Percentiles rank a stretch among this genome's conserved stretches.
Evolutionary conservation across 768 basidiomycete species (phyloP).

Genomic region (Pleurotus citrinopileatus): DNA sequence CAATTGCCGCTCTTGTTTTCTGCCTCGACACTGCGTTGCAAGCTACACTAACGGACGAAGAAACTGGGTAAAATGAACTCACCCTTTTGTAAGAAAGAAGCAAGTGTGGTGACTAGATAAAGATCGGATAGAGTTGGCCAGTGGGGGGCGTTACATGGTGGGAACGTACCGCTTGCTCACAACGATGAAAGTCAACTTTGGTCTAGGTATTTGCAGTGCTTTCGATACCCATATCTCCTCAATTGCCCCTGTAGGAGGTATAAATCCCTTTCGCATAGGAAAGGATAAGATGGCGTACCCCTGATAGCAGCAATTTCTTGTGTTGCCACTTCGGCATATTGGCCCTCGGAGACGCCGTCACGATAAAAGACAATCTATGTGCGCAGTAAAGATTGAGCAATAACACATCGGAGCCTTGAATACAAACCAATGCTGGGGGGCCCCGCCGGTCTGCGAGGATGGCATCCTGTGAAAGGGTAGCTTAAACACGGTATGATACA

Average conservation of each 20-base stretch:
- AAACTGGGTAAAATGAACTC: not conserved
- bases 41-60: not conserved
- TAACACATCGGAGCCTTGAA: too few species aligned
- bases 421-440: too few species aligned
- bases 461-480: conserved; percentile 16
- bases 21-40: conserved; percentile 23
- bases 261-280: not conserved
- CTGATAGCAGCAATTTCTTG: conserved; percentile 45
- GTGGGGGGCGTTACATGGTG: too few species aligned
- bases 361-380: conserved; percentile 42
- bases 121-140: too few species aligned
- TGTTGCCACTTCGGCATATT: conserved; percentile 29
- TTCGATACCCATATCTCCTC: conserved; percentile 17
- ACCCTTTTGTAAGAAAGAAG: conserved; percentile 40
- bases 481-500: too few species aligned
- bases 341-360: conserved; percentile 44
- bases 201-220: conserved; percentile 18
- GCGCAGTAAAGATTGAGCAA: too few species aligned
- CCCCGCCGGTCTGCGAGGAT: conserved; percentile 15
- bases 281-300: conserved; percentile 24
- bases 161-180: conserved; percentile 46
- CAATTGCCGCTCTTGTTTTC: conserved; percentile 72
- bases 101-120: conserved; percentile 46
- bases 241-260: conserved; percentile 16
- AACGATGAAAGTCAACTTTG: conserved; percentile 50